Conservation (phyloP, 164 flowering plant species). For the Liquidambar formosana region DNA sequence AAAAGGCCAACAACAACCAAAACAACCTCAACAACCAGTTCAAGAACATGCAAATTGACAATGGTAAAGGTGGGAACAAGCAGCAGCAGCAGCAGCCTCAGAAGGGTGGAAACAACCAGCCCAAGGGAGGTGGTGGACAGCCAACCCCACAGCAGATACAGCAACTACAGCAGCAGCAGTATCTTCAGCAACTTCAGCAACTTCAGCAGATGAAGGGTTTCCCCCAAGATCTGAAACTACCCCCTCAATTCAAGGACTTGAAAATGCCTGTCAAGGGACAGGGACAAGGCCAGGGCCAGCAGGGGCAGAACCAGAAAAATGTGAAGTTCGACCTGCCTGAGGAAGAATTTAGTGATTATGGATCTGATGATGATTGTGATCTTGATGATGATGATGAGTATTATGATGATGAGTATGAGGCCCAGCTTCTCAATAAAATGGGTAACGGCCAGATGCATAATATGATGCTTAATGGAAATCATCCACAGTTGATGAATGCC, state of each 20-base stretch:
- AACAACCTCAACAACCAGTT: constrained; percentile 56
- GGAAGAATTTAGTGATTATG: constrained; percentile 38
- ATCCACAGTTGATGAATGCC: constrained; percentile 27
- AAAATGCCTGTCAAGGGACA: constrained; percentile 37
- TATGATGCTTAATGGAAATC: constrained; percentile 30
- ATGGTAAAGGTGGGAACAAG: constrained; percentile 45
- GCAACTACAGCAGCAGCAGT: constrained; percentile 26
- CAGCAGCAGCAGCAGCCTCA: constrained; percentile 25
- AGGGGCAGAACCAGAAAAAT: constrained; percentile 39
- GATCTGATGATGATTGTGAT: constrained; percentile 20
- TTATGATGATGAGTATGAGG: constrained; percentile 51
- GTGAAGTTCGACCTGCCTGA: constrained; percentile 60
- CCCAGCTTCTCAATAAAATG: constrained; percentile 36
- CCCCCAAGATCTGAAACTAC: constrained; percentile 59
- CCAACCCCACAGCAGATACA: constrained; percentile 22
- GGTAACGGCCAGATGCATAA: constrained; percentile 34
- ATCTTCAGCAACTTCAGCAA: constrained; percentile 44
- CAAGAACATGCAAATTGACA: constrained; percentile 66
- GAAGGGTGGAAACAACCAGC: constrained; percentile 40
- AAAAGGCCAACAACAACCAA: constrained; percentile 46
- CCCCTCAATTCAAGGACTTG: constrained; percentile 59
- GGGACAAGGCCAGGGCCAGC: no score
- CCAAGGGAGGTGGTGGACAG: constrained; percentile 34
- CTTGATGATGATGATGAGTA: constrained; percentile 36
- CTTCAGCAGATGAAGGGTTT: constrained; percentile 70